Evolutionary conservation across 106 monocot genomes (phyloP).

Genomic region (Apostasia shenzhenica): DNA sequence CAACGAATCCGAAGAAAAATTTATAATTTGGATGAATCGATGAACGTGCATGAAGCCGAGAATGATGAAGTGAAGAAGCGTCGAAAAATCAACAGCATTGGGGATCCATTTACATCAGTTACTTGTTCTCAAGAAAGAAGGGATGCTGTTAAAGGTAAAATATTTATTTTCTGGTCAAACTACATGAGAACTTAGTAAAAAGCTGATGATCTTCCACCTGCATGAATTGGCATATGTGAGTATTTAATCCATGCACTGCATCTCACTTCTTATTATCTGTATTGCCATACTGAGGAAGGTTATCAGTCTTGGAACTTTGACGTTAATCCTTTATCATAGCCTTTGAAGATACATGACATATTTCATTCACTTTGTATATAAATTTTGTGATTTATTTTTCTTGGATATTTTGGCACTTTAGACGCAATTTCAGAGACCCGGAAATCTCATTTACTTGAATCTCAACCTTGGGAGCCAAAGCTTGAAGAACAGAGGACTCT

Average conservation of each 20-base stretch:
- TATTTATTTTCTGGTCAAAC: too few species aligned
- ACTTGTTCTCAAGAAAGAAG: neutral
- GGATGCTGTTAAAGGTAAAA: neutral
- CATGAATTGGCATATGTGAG: too few species aligned
- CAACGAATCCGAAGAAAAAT: constrained; percentile 50
- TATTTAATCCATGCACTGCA: too few species aligned
- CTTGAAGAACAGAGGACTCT: constrained; percentile 35
- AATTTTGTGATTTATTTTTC: too few species aligned
- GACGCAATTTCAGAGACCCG: constrained; percentile 13
- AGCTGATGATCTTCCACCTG: neutral
- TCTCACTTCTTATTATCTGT: too few species aligned
- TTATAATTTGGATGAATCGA: constrained; percentile 14
- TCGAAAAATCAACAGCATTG: constrained; percentile 26
- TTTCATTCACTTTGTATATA: too few species aligned
- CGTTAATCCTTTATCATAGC: too few species aligned
- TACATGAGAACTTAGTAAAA: too few species aligned
- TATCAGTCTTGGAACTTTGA: too few species aligned
- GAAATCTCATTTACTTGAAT: constrained; percentile 16
- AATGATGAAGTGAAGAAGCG: constrained; percentile 53
- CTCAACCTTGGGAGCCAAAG: constrained; percentile 25
- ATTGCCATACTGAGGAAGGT: too few species aligned
- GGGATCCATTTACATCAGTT: constrained; percentile 14
- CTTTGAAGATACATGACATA: too few species aligned
- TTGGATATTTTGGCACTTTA: too few species aligned
- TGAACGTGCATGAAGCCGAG: constrained; percentile 16